Evolutionary conservation across 495 filamentous ascomycete genomes (phyloP).

Genomic region (Aspergillus nanangensis): DNA sequence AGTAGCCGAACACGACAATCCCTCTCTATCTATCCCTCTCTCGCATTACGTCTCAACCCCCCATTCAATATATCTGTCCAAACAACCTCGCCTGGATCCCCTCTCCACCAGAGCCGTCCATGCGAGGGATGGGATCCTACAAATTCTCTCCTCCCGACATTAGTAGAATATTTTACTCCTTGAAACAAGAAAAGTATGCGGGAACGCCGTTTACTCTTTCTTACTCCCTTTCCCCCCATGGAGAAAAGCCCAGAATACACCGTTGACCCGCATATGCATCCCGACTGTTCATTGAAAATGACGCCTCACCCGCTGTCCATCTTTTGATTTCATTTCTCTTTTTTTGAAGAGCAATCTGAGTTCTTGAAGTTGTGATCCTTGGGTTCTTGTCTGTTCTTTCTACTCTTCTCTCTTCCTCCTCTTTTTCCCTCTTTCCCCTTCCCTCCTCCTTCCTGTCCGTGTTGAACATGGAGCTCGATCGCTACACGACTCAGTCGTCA

Average conservation of each 20-base stretch:
- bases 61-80: too few relatives aligned
- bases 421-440: not conserved
- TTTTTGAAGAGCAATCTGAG: constrained; percentile 2
- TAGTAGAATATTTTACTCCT: too few relatives aligned
- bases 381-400: not conserved
- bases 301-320: constrained; percentile 17
- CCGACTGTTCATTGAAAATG: constrained; percentile 21
- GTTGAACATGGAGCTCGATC: constrained; percentile 8
- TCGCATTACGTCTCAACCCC: not conserved
- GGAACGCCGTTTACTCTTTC: constrained; percentile 17
- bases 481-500: constrained; percentile 2
- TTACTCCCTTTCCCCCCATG: constrained; percentile 6
- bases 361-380: not conserved
- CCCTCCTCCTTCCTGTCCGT: not conserved
- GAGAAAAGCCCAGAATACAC: constrained; percentile 7
- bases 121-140: not conserved
- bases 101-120: not conserved
- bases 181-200: constrained; percentile 24
- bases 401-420: not conserved
- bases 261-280: constrained; percentile 15
- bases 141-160: too few relatives aligned
- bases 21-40: not conserved
- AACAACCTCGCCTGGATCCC: not conserved
- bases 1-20: not conserved
- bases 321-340: constrained; percentile 10